A percentile compares a stretch with the other conserved stretches of the same genome.
phyloP scores from a whole-genome alignment of 768 basidiomycete species.

The Tremella fuciformis region DNA sequence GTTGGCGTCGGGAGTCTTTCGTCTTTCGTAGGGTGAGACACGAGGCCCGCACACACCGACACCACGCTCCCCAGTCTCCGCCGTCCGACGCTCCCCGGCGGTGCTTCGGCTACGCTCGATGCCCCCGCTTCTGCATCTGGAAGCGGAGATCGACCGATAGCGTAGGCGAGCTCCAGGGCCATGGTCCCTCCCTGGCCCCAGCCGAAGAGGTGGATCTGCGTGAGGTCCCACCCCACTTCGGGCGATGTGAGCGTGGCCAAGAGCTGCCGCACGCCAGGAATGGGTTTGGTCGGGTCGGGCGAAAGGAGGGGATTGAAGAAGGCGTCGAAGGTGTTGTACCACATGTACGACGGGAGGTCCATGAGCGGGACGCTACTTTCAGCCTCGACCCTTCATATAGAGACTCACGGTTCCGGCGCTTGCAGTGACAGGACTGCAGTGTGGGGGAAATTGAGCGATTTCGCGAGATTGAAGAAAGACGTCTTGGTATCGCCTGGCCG shows the following conservation, averaged over 20 bases:
- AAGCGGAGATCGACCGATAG: slow-evolving; percentile 18
- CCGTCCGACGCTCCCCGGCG: neutral
- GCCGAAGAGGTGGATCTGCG: slow-evolving; percentile 48
- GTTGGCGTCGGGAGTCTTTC: slow-evolving; percentile 32
- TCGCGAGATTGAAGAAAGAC: slow-evolving; percentile 42
- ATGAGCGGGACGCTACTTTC: slow-evolving; percentile 35
- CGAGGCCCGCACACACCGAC: slow-evolving; percentile 36
- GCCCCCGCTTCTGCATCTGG: neutral
- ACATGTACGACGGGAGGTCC: slow-evolving; percentile 39
- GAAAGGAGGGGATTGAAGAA: slow-evolving; percentile 37
- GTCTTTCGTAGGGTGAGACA: slow-evolving; percentile 29
- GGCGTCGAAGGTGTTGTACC: slow-evolving; percentile 43
- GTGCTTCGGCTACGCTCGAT: neutral
- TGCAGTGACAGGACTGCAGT: slow-evolving; percentile 45
- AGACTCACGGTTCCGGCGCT: slow-evolving; percentile 43
- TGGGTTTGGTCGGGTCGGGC: slow-evolving; percentile 26
- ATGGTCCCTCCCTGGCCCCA: slow-evolving; percentile 49
- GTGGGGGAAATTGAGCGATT: slow-evolving; percentile 40
- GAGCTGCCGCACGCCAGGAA: slow-evolving; percentile 24
- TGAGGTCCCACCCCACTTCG: slow-evolving; percentile 33
- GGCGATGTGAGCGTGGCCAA: slow-evolving; percentile 25
- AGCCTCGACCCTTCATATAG: neutral
- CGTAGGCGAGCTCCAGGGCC: slow-evolving; percentile 38
- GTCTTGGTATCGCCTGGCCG: slow-evolving; percentile 48
- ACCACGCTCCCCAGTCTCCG: slow-evolving; percentile 28